Base-by-base conservation (phyloP, 169 alveolate species). In the Plasmodium blacklocki region DNA sequence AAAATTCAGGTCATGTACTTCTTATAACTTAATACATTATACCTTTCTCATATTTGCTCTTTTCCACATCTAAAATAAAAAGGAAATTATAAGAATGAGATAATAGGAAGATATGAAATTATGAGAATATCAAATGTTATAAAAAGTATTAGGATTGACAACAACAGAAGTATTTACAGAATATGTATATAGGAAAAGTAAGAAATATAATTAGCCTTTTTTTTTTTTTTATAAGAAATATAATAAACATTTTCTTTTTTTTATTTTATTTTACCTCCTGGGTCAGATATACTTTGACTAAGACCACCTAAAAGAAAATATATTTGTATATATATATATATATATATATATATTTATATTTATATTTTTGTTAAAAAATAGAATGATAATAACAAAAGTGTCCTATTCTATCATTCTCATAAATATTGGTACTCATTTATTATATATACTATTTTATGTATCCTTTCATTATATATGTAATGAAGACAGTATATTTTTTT, bases 41-140 rank as follows among this genome's bases (percentile, higher is more conserved):
- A 76, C 88, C 88, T 56, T 63, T 76, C 14, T 76, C 76, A 56
- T 63, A 76, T 76, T 76, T 76, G 43, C 88, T 64, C 23, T 52
- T 76, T 26, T 76, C 88, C 6, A 76, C 88, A 49, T 76, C 88
- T 76, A 26, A 14, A 45, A n/a, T 50, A 1, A 39, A 54, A 54
- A 26, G n/a, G 4, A 39, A n/a, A 23, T 54, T 21, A 15, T 4
- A 43, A 59, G 26, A 6, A 14, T 45, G 7, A 45, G 32, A 45
- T 52, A 43, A 18, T 67, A 8, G 43, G 7, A 66, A 66, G 43
- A 5, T 6, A 52, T 15, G 21, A 56, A 56, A 56, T 56, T 56
- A 56, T 56, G 15, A 56, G 15, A 62, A 62, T 19, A 11, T 19
- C 8, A 62, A 15, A 60, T 52, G 9, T 56, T 15, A 54, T 54